Evolutionary conservation across 164 flowering plant species (phyloP), one percentile per base, ranked within the genome.

Genomic region (Stephania yunnanensis): DNA sequence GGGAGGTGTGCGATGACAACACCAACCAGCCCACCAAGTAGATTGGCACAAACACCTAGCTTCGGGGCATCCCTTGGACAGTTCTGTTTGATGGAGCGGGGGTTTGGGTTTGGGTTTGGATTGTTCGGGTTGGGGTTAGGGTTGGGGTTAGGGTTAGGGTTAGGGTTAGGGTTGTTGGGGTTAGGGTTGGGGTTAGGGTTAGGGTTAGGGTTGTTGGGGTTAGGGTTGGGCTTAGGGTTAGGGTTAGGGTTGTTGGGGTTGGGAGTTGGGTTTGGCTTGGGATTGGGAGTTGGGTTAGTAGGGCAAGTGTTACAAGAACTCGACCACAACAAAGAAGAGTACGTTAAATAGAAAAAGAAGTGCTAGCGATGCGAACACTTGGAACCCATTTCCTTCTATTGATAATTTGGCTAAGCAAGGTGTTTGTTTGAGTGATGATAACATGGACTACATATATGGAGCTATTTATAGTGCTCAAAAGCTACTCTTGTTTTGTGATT

Each of bases 291-390:
- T 17, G 67, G 68, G 1, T 42, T 44, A 10, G 68, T n/a, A n/a
- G 74, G 63, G 48, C 73, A 73, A 52, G 79, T 82, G 6, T 80
- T 83, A 79, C 87, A 83, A 7, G 87, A 83, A 72, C 78, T 76
- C n/a, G 5, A 77, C 80, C 6, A 86, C 71, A 70, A 86, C 25
- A 77, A 86, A 86, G 80, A 87, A 85, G 70, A 86, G 83, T 45
- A 88, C 76, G 84, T 87, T 88, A 72, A 88, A 72, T 12, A 74
- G 31, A 63, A 89, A 77, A n/a, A n/a, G 77, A 22, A 87, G 83
- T 63, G 90, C 86, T 70, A 81, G 45, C 29, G 87, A 75, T 6
- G 87, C 74, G 29, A 78, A 61, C 65, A 82, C 77, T 78, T 88
- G 64, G 88, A 82, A 74, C 73, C 89, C 91, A 89, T 89, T 53